Evolutionary conservation across 768 basidiomycete genomes (phyloP).

Genomic region (Hypsizygus marmoreus): DNA sequence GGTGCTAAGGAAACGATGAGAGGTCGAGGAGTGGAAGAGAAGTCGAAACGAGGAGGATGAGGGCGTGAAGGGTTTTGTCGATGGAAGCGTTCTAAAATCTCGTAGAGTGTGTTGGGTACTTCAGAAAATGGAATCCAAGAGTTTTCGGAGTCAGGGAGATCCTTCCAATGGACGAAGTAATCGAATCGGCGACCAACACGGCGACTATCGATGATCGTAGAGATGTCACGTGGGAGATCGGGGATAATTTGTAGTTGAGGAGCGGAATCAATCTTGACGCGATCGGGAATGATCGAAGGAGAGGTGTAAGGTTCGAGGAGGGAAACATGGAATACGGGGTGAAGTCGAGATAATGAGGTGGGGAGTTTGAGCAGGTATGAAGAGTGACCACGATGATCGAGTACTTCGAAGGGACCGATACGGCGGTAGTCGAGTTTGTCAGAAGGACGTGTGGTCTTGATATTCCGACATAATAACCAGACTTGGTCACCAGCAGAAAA

Average conservation of each 20-base stretch:
- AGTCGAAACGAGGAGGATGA: constrained; percentile 6
- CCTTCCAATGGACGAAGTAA: constrained; percentile 8
- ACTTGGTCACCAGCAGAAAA: not conserved
- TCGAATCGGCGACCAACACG: constrained; percentile 6
- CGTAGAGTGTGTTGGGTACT: not conserved
- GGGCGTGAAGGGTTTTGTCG: not conserved
- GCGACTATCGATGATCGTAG: constrained; percentile 2
- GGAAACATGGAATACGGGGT: no score
- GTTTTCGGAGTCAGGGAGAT: constrained; percentile 9
- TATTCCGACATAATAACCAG: constrained; percentile 3
- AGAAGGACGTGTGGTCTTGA: constrained; percentile 3
- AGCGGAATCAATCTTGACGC: not conserved
- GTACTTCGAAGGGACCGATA: constrained; percentile 5
- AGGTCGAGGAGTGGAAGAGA: no score
- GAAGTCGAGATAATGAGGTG: no score
- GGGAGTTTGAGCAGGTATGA: not conserved
- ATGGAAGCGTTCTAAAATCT: constrained; percentile 7
- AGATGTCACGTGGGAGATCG: not conserved
- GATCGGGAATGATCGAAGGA: not conserved
- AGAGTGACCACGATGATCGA: not conserved
- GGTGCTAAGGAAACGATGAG: no score
- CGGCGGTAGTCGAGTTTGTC: not conserved
- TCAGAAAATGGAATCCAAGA: constrained; percentile 16
- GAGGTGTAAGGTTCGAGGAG: not conserved
- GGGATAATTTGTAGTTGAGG: constrained; percentile 5